Conservation (phyloP, 2,329 filamentous ascomycete genomes). For the Aspergillus alliaceus region DNA sequence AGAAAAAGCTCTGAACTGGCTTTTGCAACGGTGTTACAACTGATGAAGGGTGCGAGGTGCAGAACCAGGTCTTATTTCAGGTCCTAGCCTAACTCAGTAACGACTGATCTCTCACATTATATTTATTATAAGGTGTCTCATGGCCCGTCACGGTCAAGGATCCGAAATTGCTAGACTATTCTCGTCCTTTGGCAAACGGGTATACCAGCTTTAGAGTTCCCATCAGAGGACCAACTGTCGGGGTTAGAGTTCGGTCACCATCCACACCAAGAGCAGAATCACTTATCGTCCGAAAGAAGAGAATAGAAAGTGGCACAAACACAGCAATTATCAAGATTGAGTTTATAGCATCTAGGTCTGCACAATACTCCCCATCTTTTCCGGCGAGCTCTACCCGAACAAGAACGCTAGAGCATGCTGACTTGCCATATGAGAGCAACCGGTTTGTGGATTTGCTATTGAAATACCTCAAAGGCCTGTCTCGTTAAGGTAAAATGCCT, state of each 20-base stretch:
- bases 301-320: conserved; percentile 69
- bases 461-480: too few relatives aligned
- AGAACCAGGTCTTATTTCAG: conserved; percentile 44
- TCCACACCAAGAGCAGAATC: conserved; percentile 67
- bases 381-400: conserved; percentile 75
- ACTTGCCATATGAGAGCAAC: conserved; percentile 42
- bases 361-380: conserved; percentile 80
- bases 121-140: background rate
- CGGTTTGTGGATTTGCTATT: conserved; percentile 32
- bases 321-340: conserved; percentile 73
- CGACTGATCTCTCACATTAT: conserved; percentile 12
- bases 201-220: too few relatives aligned
- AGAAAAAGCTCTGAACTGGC: conserved; percentile 33
- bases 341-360: conserved; percentile 74
- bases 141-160: background rate
- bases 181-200: conserved; percentile 27
- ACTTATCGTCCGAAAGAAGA: conserved; percentile 69
- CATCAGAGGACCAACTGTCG: conserved; percentile 81
- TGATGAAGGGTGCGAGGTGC: conserved; percentile 37
- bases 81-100: conserved; percentile 40
- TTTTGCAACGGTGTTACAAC: conserved; percentile 28
- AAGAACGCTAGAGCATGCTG: conserved; percentile 48
- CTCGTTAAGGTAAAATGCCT: too few relatives aligned
- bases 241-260: conserved; percentile 77
- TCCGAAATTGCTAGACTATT: conserved; percentile 16